A percentile compares a stretch with the other conserved stretches of the same genome.
Conservation (phyloP, 2,329 filamentous ascomycete genomes). For the Phaeosphaeriaceae sp. region DNA sequence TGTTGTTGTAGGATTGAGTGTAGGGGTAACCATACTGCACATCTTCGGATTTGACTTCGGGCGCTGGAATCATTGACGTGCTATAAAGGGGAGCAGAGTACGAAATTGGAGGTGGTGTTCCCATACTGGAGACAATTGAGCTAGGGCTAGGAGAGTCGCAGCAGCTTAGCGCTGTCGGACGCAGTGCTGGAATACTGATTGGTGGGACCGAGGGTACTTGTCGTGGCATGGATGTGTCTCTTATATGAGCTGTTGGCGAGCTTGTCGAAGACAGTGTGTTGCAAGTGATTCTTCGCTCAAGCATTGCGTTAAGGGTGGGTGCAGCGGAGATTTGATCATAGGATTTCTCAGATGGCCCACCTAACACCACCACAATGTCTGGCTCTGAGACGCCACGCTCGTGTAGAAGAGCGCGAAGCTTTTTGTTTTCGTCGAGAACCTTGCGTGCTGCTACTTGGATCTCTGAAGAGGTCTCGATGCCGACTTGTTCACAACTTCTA, state of each 20-base stretch:
- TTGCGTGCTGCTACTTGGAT: constrained; percentile 72
- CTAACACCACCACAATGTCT: constrained; percentile 53
- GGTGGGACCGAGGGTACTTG: constrained; percentile 27
- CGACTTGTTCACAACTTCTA: constrained; percentile 67
- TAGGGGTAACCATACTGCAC: constrained; percentile 30
- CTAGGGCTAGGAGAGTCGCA: constrained; percentile 39
- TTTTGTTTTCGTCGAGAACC: constrained; percentile 73
- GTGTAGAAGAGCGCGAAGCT: constrained; percentile 65
- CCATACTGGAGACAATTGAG: constrained; percentile 42
- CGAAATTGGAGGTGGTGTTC: constrained; percentile 35
- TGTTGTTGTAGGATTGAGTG: constrained; percentile 24
- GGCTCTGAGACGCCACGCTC: constrained; percentile 64
- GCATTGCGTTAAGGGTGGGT: constrained; percentile 36
- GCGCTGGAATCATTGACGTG: constrained; percentile 22
- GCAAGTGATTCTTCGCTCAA: constrained; percentile 37
- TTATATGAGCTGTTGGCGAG: constrained; percentile 21
- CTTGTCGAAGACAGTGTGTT: constrained; percentile 25
- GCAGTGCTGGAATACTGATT: constrained; percentile 29
- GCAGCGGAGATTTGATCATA: constrained; percentile 39
- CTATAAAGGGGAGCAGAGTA: constrained; percentile 30
- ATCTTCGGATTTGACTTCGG: constrained; percentile 36
- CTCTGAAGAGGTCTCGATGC: constrained; percentile 72
- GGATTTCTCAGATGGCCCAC: constrained; percentile 26
- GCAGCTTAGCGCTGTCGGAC: constrained; percentile 29
- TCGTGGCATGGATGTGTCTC: constrained; percentile 20